A percentile compares a stretch with the other conserved stretches of the same genome.
These are phyloP conservation scores for Apiospora kogelbergensis DNA, from an alignment of 2,329 filamentous ascomycete species.

Conservation along the genomic window DNA sequence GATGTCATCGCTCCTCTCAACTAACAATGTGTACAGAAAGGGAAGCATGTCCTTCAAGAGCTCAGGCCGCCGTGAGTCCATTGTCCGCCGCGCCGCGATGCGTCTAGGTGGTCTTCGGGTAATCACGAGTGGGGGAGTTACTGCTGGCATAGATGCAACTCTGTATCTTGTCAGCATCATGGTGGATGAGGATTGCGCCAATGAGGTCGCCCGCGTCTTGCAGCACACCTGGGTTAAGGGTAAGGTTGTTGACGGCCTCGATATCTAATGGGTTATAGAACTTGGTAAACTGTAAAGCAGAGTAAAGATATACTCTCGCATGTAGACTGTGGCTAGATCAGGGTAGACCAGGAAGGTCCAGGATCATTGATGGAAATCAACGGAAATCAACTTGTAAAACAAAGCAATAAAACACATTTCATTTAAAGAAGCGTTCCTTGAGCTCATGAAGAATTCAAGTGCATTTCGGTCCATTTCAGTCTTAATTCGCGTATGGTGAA, in stretches of 20 bases:
- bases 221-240: constrained; percentile 88
- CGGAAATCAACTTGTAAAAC: constrained; percentile 8
- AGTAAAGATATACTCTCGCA: constrained; percentile 16
- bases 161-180: constrained; percentile 84
- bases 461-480: too few relatives aligned
- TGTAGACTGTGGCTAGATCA: constrained; percentile 16
- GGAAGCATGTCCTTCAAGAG: constrained; percentile 81
- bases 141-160: constrained; percentile 78
- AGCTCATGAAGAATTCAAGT: too few relatives aligned
- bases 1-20: background rate
- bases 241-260: constrained; percentile 78
- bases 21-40: constrained; percentile 54
- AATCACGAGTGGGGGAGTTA: constrained; percentile 77
- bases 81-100: constrained; percentile 75
- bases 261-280: constrained; percentile 58
- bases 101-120: constrained; percentile 69
- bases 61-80: constrained; percentile 75
- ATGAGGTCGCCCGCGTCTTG: constrained; percentile 72
- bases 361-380: background rate
- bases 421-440: background rate
- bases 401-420: constrained; percentile 8
- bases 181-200: constrained; percentile 73
- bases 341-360: constrained; percentile 14
- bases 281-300: constrained; percentile 15
- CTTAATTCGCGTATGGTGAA: background rate